Conservation (phyloP, 2,329 filamentous ascomycete species). For the Aspergillus sp. region DNA sequence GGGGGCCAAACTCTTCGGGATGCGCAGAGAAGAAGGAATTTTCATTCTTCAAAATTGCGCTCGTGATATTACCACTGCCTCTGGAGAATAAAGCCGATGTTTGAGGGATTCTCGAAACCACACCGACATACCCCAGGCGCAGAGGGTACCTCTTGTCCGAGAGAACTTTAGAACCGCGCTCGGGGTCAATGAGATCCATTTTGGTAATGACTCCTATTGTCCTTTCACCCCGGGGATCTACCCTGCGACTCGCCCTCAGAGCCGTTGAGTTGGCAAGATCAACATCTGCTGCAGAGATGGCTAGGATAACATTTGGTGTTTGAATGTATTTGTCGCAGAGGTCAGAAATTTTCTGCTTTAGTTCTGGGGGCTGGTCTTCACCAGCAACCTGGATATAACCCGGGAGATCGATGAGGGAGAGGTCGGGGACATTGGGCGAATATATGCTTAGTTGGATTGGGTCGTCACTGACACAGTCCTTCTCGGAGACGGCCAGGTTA, state of each 20-base stretch:
- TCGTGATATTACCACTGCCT: slow-evolving; percentile 72
- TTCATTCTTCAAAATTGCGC: slow-evolving; percentile 82
- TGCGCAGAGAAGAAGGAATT: slow-evolving; percentile 81
- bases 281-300: slow-evolving; percentile 95
- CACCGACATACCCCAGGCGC: slow-evolving; percentile 91
- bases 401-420: slow-evolving; percentile 92
- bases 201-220: slow-evolving; percentile 99
- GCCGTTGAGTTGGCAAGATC: slow-evolving; percentile 96
- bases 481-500: slow-evolving; percentile 85
- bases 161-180: slow-evolving; percentile 71
- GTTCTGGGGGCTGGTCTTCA: slow-evolving; percentile 79
- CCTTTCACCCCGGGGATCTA: slow-evolving; percentile 89
- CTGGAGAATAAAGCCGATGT: slow-evolving; percentile 71
- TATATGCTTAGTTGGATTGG: slow-evolving; percentile 95
- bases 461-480: slow-evolving; percentile 91
- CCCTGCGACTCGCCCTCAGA: slow-evolving; percentile 78
- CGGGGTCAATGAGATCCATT: slow-evolving; percentile 92
- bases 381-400: slow-evolving; percentile 97
- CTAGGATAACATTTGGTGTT: slow-evolving; percentile 89
- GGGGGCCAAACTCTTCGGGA: slow-evolving; percentile 70
- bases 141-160: slow-evolving; percentile 90
- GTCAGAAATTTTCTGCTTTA: slow-evolving; percentile 94
- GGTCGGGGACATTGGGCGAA: slow-evolving; percentile 89
- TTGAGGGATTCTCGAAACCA: slow-evolving; percentile 77
- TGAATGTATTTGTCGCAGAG: slow-evolving; percentile 98